A percentile compares a stretch with the other conserved stretches of the same genome.
phyloP scores from a whole-genome alignment of 1,284 basidiomycete genomes.

The Apiotrichum porosum region DNA sequence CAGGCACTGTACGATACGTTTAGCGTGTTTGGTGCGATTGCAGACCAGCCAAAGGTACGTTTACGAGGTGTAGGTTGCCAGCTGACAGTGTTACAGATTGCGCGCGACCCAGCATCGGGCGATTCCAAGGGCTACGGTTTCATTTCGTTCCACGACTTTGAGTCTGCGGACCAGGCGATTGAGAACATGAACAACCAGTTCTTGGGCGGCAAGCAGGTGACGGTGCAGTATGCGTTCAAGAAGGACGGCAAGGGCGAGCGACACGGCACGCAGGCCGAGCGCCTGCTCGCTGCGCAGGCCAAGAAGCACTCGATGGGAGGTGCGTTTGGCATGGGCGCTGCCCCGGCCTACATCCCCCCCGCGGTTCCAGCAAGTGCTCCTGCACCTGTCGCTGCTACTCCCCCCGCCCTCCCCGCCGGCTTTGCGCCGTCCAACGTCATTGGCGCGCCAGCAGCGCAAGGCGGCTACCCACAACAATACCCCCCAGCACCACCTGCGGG shows the following conservation, averaged over 20 bases:
- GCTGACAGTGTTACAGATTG: slow-evolving; percentile 58
- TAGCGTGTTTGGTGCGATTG: slow-evolving; percentile 86
- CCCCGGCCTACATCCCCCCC: slow-evolving; percentile 24
- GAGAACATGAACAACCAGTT: slow-evolving; percentile 97
- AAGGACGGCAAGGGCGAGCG: slow-evolving; percentile 98
- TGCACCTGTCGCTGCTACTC: slow-evolving; percentile 2
- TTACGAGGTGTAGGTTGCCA: neutral
- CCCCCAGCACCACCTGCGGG: slow-evolving; percentile 3
- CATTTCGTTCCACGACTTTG: slow-evolving; percentile 94
- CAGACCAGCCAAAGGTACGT: slow-evolving; percentile 86
- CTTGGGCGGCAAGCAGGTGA: slow-evolving; percentile 95
- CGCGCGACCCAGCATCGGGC: slow-evolving; percentile 77
- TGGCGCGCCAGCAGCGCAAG: slow-evolving; percentile 17
- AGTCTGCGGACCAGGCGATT: slow-evolving; percentile 90
- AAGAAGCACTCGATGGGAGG: slow-evolving; percentile 51
- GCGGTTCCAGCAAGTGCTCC: slow-evolving; percentile 47
- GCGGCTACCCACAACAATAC: slow-evolving; percentile 17
- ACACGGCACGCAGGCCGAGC: slow-evolving; percentile 91
- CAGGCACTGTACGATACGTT: slow-evolving; percentile 90
- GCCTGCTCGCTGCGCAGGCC: slow-evolving; percentile 89
- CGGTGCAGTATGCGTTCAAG: slow-evolving; percentile 96
- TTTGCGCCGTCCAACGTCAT: slow-evolving; percentile 40
- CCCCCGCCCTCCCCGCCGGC: slow-evolving; percentile 44
- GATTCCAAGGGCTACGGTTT: slow-evolving; percentile 95
- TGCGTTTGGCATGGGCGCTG: slow-evolving; percentile 46